These are phyloP conservation scores for Phialophora chinensis DNA, from an alignment of 2,329 filamentous ascomycete genomes.

Conservation along the genomic window DNA sequence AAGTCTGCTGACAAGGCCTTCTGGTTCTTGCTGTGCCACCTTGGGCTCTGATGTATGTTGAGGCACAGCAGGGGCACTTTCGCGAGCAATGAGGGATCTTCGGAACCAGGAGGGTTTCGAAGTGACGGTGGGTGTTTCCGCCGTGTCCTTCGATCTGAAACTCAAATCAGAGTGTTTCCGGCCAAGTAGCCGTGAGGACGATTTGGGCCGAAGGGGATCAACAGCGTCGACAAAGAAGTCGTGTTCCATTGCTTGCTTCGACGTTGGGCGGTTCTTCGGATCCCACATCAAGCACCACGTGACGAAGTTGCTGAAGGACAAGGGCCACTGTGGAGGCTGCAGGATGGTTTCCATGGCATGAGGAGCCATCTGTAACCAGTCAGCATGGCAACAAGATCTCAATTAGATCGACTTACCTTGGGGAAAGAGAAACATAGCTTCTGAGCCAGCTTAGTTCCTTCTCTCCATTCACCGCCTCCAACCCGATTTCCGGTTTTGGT, in stretches of 20 bases:
- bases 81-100: constrained; percentile 85
- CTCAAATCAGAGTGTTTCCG: constrained; percentile 88
- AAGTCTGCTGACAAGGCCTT: constrained; percentile 57
- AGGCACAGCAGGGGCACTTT: constrained; percentile 67
- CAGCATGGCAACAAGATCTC: constrained; percentile 31
- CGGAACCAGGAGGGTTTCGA: constrained; percentile 97
- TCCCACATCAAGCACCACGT: constrained; percentile 99
- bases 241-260: constrained; percentile 89
- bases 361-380: constrained; percentile 78
- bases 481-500: constrained; percentile 86
- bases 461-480: constrained; percentile 96
- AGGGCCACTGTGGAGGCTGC: constrained; percentile 87
- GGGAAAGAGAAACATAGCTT: constrained; percentile 99
- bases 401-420: constrained; percentile 58
- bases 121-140: constrained; percentile 64
- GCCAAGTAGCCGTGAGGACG: constrained; percentile 81
- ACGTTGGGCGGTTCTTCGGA: constrained; percentile 87
- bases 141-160: constrained; percentile 69
- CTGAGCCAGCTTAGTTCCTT: constrained; percentile 87
- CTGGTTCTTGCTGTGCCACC: constrained; percentile 48
- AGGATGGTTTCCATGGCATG: constrained; percentile 95
- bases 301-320: constrained; percentile 86
- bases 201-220: constrained; percentile 90
- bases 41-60: constrained; percentile 49
- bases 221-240: constrained; percentile 94